Base-by-base conservation (phyloP, 2,329 filamentous ascomycete species). In the Diaporthe sp. region DNA sequence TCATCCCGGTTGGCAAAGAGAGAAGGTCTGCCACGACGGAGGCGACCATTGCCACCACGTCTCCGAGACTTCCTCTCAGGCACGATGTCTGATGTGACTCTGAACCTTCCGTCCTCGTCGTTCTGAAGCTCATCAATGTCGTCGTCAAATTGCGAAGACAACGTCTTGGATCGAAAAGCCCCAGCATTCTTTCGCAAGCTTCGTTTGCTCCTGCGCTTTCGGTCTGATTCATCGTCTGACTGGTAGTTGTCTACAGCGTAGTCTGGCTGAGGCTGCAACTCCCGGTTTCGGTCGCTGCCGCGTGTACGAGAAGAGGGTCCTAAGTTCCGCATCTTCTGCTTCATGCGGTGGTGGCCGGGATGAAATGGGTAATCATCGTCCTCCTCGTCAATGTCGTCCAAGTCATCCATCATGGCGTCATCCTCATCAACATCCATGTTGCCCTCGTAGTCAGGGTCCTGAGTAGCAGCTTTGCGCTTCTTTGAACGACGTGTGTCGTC, bases 1-100 rank as follows among this genome's bases (percentile, higher is more conserved):
- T 69, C 70, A 6, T 70, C 57, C 7, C 39, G 37, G 19, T 44
- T 44, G 71, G n/a, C 37, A 86, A 85, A 4, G 86, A 88, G 82
- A 74, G 80, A 78, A 59, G 79, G 74, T 75, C 79, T 58, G 31
- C 77, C 77, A n/a, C 44, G 74, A 34, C 57, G 78, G 79, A 25
- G 53, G 75, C 7, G 80, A 80, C 10, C 78, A 17, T 15, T 67
- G n/a, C 75, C 67, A 51, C 62, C 67, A 17, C 73, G 69, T n/a
- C 61, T 46, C 34, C 73, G 53, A 59, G 61, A 55, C 75, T 78
- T 79, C 19, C 53, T 72, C 2, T 73, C 42, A 4, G 79, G 78
- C 19, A 72, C 72, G 55, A 84, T 34, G 74, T 84, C 82, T 31
- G 82, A 84, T 17, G 78, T 75, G 22, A 81, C 74, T 1, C 77